A percentile compares a stretch with the other conserved stretches of the same genome.
phyloP scores from a whole-genome alignment of 2,329 filamentous ascomycete species.

The Penicillium sp. region DNA sequence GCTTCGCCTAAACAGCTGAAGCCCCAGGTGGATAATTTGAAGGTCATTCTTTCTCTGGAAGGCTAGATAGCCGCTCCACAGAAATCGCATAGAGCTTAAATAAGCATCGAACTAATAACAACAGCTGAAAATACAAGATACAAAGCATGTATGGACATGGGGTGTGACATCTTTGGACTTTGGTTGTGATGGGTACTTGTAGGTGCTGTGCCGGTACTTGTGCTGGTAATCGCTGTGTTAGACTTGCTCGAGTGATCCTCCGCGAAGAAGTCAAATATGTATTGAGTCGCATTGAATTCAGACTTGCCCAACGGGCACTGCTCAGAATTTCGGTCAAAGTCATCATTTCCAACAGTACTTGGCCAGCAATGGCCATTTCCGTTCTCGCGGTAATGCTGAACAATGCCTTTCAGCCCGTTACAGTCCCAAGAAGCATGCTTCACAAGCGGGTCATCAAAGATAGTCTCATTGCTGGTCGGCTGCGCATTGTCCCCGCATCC shows the following conservation, averaged over 20 bases:
- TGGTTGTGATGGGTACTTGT: background rate
- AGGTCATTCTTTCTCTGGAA: slow-evolving; percentile 6
- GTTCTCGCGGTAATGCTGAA: slow-evolving; percentile 17
- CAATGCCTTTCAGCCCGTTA: slow-evolving; percentile 11
- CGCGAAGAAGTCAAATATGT: slow-evolving; percentile 18
- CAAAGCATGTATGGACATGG: background rate
- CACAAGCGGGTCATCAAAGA: slow-evolving; percentile 11
- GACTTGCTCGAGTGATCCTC: slow-evolving; percentile 16
- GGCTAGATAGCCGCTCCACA: background rate
- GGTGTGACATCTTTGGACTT: background rate
- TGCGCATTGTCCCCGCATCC: slow-evolving; percentile 10
- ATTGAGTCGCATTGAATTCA: slow-evolving; percentile 15
- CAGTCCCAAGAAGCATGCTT: slow-evolving; percentile 18
- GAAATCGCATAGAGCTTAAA: background rate
- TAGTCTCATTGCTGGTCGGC: slow-evolving; percentile 14
- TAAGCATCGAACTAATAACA: background rate
- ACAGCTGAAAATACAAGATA: background rate
- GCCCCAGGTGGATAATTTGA: slow-evolving; percentile 25
- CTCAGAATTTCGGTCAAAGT: slow-evolving; percentile 2
- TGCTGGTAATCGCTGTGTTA: background rate
- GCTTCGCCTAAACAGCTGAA: slow-evolving; percentile 30
- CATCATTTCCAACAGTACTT: slow-evolving; percentile 14
- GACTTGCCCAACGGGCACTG: slow-evolving; percentile 14
- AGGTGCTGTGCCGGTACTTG: background rate
- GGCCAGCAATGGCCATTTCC: slow-evolving; percentile 19